Evolutionary conservation across 129 eudicot species (phyloP).

Genomic region (Helianthus annuus): HanXRQr2.0-SUNRISE NC_035447.2:43119329-43119828

Average conservation of each 20-base stretch:
- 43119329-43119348: too few relatives aligned
- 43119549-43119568: too few relatives aligned
- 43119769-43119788: not conserved
- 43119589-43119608: too few relatives aligned
- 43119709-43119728: constrained; percentile 20
- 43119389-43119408: constrained; percentile 28
- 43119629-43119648: constrained; percentile 19
- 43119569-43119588: too few relatives aligned
- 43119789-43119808: constrained; percentile 15
- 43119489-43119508: constrained; percentile 22
- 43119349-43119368: not conserved
- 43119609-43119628: not conserved
- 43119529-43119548: not conserved
- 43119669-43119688: constrained; percentile 22
- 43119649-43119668: constrained; percentile 18
- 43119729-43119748: not conserved
- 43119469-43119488: constrained; percentile 23
- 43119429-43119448: constrained; percentile 22
- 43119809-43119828: constrained; percentile 23
- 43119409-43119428: constrained; percentile 25
- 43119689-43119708: constrained; percentile 8
- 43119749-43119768: not conserved
- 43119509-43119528: constrained; percentile 24
- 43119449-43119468: constrained; percentile 19
- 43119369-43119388: constrained; percentile 15